These are phyloP conservation scores for Blastobotrys robertii DNA, from an alignment of 805 yeast species.

Conservation along the genomic window DNA sequence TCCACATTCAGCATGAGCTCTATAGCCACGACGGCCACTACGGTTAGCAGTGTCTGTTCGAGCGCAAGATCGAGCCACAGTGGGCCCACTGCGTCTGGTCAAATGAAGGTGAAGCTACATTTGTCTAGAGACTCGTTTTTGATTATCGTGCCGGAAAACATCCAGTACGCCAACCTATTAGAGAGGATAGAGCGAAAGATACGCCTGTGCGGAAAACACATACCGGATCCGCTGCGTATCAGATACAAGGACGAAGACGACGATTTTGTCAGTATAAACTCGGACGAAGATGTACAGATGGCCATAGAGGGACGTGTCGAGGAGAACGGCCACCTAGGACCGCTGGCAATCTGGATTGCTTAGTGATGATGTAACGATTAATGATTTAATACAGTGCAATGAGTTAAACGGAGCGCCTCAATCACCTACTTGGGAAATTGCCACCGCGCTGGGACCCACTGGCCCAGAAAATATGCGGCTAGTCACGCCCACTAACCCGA, in stretches of 20 bases:
- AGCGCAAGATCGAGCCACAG: conserved; percentile 2
- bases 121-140: conserved; percentile 41
- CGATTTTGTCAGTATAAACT: conserved; percentile 75
- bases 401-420: no score
- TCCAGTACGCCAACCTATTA: conserved; percentile 42
- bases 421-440: no score
- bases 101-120: conserved; percentile 28
- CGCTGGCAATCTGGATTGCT: conserved; percentile 17
- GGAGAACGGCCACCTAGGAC: conserved; percentile 6
- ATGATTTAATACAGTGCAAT: not conserved
- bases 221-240: conserved; percentile 39
- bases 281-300: conserved; percentile 80
- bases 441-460: no score
- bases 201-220: conserved; percentile 41
- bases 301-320: conserved; percentile 47
- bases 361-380: conserved; percentile 5
- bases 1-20: conserved; percentile 1
- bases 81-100: conserved; percentile 11
- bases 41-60: not conserved
- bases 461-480: no score
- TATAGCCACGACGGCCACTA: conserved; percentile 2
- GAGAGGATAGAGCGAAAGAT: conserved; percentile 50
- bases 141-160: conserved; percentile 47
- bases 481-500: no score
- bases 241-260: conserved; percentile 93